Evolutionary conservation across 2,329 filamentous ascomycete species (phyloP), one percentile per base, ranked within the genome.

Genomic region (Coniochaeta sp.): DNA sequence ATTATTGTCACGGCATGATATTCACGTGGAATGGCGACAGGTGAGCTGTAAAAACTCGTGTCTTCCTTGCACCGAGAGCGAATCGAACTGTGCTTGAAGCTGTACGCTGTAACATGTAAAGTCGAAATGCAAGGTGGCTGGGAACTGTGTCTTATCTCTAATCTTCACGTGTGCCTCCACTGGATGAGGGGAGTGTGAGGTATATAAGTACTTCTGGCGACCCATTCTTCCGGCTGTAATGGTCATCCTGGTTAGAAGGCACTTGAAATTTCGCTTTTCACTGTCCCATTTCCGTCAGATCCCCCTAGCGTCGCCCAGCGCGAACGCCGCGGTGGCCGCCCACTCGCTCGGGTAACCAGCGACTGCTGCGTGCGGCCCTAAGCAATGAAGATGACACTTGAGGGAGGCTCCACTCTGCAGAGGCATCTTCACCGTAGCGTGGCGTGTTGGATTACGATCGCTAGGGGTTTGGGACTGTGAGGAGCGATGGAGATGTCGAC

Each of bases 321-420:
- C 85, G 86, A 88, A 88, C 80, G 82, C 79, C 66, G 83, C 82
- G 85, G 85, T 84, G 84, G 79, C 70, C 74, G 72, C 75, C 79
- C 82, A 87, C 84, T 88, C 85, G 81, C 79, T 79, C 69, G 81
- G 86, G 86, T 73, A 88, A 81, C 86, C 81, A 78, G 80, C 82
- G 86, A 88, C 80, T 74, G 77, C 79, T 85, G 79, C 73, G 74
- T 71, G 77, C 73, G 75, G 75, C 79, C 84, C 75, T 88, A 82
- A 86, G 85, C 82, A 84, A 83, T 86, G 85, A 82, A 84, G 82
- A 84, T 77, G 69, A 88, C 72, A 69, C 85, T 87, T 85, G 79
- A 88, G 86, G 81, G 85, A 87, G 85, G 85, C 61, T 75, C 88
- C 82, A 88, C 85, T 86, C 83, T 86, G 85, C 85, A 88, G 83